Percentiles rank a stretch among this genome's conserved stretches.
Conservation (phyloP, 2,329 filamentous ascomycete genomes). For the Pseudopyricularia cyperi region DNA sequence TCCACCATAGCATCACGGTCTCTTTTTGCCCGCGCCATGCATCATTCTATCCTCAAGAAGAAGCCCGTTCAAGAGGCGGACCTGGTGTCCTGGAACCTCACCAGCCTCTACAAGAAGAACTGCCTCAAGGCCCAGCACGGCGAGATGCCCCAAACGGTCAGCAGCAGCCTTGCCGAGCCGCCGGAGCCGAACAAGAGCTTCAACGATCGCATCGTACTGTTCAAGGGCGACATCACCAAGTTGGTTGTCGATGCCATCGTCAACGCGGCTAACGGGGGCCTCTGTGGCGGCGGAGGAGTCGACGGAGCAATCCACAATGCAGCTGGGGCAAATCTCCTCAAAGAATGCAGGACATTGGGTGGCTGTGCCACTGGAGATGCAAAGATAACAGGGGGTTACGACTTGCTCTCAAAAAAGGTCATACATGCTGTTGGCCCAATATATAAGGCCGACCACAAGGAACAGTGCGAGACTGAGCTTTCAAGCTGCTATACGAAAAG, state of each 20-base stretch:
- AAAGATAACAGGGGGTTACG: conserved; percentile 70
- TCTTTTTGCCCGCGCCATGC: not conserved
- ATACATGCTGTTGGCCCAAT: conserved; percentile 88
- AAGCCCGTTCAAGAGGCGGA: not conserved
- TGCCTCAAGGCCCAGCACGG: conserved; percentile 22
- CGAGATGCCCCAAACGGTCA: conserved; percentile 3
- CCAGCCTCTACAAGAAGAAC: conserved; percentile 49
- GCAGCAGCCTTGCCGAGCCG: conserved; percentile 11
- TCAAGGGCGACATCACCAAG: conserved; percentile 70
- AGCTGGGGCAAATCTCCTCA: conserved; percentile 55
- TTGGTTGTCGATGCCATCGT: conserved; percentile 73
- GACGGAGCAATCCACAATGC: conserved; percentile 77
- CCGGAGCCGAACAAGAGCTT: conserved; percentile 31
- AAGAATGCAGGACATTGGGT: conserved; percentile 57
- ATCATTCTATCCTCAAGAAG: not conserved
- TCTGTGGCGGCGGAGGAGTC: conserved; percentile 83
- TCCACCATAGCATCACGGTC: not conserved
- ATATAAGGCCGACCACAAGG: conserved; percentile 35
- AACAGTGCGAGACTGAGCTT: conserved; percentile 34
- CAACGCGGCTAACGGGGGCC: conserved; percentile 73
- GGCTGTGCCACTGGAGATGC: conserved; percentile 69
- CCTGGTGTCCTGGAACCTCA: not conserved
- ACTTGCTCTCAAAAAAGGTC: conserved; percentile 62
- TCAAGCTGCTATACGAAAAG: conserved; percentile 55
- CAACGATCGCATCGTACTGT: conserved; percentile 59